Conservation (phyloP, 352 stramenopile species). For the Phytophthora pistaciae region DNA sequence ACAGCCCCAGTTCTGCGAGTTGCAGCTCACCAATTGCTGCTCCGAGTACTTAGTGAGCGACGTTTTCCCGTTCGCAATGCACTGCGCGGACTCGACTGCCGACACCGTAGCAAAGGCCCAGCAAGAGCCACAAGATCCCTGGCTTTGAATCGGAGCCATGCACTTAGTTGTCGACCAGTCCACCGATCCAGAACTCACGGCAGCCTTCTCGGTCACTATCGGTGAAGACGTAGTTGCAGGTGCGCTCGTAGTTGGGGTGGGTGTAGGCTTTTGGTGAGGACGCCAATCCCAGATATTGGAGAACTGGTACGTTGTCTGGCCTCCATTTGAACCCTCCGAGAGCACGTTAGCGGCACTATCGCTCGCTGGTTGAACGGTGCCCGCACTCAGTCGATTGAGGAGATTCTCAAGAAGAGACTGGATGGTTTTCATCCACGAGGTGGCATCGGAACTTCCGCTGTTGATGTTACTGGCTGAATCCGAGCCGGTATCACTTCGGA, state of each 20-base stretch:
- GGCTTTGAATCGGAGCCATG: slow-evolving; percentile 91
- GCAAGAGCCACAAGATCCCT: slow-evolving; percentile 97
- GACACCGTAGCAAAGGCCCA: slow-evolving; percentile 97
- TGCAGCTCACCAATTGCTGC: slow-evolving; percentile 94
- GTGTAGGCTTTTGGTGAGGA: slow-evolving; percentile 13
- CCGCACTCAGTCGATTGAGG: slow-evolving; percentile 12
- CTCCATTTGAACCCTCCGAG: slow-evolving; percentile 9
- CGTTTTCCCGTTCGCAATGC: slow-evolving; percentile 73
- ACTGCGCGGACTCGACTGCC: slow-evolving; percentile 92
- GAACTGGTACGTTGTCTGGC: slow-evolving; percentile 31
- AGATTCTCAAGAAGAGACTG: slow-evolving; percentile 20
- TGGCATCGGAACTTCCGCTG: slow-evolving; percentile 10
- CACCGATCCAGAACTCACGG: slow-evolving; percentile 32
- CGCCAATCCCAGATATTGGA: slow-evolving; percentile 34
- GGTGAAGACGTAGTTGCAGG: slow-evolving; percentile 14
- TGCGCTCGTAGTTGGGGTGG: slow-evolving; percentile 16
- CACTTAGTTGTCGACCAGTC: slow-evolving; percentile 60
- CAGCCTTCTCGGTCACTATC: slow-evolving; percentile 9
- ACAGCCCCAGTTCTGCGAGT: slow-evolving; percentile 90
- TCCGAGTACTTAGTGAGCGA: slow-evolving; percentile 91
- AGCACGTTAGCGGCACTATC: slow-evolving; percentile 26
- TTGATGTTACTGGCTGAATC: background rate
- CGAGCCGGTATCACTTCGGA: slow-evolving; percentile 23
- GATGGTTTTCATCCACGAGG: slow-evolving; percentile 20
- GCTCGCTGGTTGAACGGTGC: slow-evolving; percentile 14